phyloP scores from a whole-genome alignment of 139 green algal species.

The Micractinium sp. region DNA sequence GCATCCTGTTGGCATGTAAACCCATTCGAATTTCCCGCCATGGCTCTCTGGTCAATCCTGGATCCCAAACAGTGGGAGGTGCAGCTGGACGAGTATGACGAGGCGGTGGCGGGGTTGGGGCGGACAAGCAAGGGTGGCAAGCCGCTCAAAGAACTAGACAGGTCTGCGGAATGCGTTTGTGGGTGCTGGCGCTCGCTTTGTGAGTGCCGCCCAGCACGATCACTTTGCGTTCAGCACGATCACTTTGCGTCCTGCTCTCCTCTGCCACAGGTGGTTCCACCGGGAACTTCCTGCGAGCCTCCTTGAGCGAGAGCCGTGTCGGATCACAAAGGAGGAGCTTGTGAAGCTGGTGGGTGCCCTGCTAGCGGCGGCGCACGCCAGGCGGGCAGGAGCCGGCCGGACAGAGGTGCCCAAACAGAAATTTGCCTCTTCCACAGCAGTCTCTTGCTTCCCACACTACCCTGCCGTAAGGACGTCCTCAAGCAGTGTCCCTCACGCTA shows the following conservation, averaged over 20 bases:
- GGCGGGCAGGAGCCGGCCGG: not conserved
- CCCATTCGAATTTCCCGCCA: not conserved
- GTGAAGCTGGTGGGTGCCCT: conserved; percentile 39
- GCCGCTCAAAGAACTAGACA: not conserved
- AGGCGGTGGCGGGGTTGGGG: not conserved
- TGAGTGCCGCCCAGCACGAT: no score
- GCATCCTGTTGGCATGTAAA: no score
- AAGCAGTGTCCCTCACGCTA: not conserved
- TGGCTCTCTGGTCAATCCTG: not conserved
- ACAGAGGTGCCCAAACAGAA: no score
- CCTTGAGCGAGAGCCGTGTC: not conserved
- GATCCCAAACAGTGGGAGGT: not conserved
- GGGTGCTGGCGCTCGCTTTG: not conserved
- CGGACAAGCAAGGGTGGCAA: not conserved
- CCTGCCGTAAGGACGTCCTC: not conserved
- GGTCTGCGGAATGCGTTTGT: not conserved
- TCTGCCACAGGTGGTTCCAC: conserved; percentile 41
- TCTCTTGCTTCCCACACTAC: no score
- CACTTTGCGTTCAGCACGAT: not conserved
- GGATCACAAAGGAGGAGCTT: conserved; percentile 25
- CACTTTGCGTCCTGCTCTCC: not conserved
- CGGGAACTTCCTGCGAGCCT: conserved; percentile 37
- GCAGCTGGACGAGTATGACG: not conserved
- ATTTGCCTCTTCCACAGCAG: no score
- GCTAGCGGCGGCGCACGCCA: not conserved